Conservation (phyloP, 257 asterid genomes). For the Jaltomata sinuosa region DNA sequence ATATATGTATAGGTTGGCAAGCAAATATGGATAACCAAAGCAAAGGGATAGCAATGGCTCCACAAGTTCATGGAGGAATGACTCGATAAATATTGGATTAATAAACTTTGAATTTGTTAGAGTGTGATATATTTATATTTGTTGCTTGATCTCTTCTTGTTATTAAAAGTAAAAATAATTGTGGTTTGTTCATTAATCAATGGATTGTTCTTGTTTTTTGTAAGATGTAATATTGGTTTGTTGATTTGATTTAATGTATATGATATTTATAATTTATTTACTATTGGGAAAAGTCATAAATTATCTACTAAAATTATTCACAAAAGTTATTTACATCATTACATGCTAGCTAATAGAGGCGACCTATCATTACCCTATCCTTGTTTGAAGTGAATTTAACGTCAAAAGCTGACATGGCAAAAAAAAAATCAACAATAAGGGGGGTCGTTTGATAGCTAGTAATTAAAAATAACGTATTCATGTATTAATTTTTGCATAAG, state of each 20-base stretch:
- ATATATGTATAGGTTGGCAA: slow-evolving; percentile 10
- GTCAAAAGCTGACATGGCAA: not conserved
- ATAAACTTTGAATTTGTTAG: not conserved
- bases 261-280: not conserved
- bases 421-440: too few species aligned
- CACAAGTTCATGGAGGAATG: slow-evolving; percentile 11
- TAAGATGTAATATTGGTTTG: not conserved
- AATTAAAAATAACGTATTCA: too few species aligned
- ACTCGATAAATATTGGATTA: not conserved
- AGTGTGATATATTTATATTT: not conserved
- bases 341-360: too few species aligned
- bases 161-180: not conserved
- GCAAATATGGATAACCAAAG: slow-evolving; percentile 10
- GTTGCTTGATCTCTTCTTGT: not conserved
- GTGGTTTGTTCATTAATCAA: not conserved
- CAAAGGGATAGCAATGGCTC: slow-evolving; percentile 6
- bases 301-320: not conserved
- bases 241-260: not conserved
- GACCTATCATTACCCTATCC: too few species aligned
- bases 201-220: not conserved
- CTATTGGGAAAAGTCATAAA: not conserved
- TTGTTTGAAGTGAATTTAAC: not conserved
- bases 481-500: too few species aligned
- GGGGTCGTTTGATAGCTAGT: too few species aligned
- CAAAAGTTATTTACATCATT: not conserved